Evolutionary conservation across 2,329 filamentous ascomycete genomes (phyloP), one percentile per base, ranked within the genome.

Genomic region (Ustilaginoidea virens): DNA sequence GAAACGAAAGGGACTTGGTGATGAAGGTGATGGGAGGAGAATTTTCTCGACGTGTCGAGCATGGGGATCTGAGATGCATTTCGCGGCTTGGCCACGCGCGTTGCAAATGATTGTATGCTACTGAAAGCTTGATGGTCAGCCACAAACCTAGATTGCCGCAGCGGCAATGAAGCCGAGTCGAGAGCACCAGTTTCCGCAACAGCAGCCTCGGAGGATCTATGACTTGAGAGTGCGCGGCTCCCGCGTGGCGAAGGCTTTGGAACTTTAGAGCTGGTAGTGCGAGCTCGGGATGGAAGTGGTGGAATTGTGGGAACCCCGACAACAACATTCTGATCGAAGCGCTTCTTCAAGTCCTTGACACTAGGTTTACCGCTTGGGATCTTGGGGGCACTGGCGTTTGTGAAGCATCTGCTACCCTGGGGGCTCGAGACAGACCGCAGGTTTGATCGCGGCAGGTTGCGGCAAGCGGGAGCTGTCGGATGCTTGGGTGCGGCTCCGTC

Each of bases 321-420:
- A 13, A 51, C 45, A 22, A 49, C 42, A 35, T 49, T 72, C 45
- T 75, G 71, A 50, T 87, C 80, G 54, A 87, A 90, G 31, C 69
- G 74, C 51, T 76, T 81, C 43, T 80, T 74, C 36, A 90, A 61
- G 46, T 90, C 80, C 53, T 77, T 82, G 40, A 90, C 79, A 35
- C 77, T 86, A n/a, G 73, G 63, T 39, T 77, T 66, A 24, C 45
- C 39, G 8, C 42, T 37, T 39, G 53, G 42, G 26, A 48, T 45
- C 29, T 45, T 44, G 23, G 51, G 39, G 35, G 45, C 55, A 31
- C 46, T 38, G 25, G 39, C 39, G 25, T 43, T 39, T 26, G 33
- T 29, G 23, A 49, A 28, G 17, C 19, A 39, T 38, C 52, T 59
- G 41, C 60, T 59, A 35, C 65, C 64, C 28, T 66, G 45, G 22